Base-by-base conservation (phyloP, 306 rosid genomes). In the Cicer judaicum region DNA sequence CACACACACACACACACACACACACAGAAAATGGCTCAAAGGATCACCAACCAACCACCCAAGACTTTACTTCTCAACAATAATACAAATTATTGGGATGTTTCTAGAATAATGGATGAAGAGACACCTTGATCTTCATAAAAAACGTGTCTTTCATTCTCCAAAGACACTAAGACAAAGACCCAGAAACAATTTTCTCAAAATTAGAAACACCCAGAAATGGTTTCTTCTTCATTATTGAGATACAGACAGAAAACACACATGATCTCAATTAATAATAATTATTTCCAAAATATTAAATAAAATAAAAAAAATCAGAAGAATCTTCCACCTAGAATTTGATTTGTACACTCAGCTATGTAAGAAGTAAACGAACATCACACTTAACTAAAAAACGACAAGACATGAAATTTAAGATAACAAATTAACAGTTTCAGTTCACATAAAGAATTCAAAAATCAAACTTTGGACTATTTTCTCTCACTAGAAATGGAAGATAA, bases 381-480 rank as follows among this genome's bases (percentile, higher is more conserved):
- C 19, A 60, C 3, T 60, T 36, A 6, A 60, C 61, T 66, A 60
- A 73, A 74, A 83, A 39, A 66, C 63, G 79, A 80, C 86, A 48
- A 48, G 63, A 8, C 14, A 57, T 7, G 8, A 21, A 47, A 64
- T 21, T 39, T 29, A 46, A 75, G 16, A 42, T 15, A 39, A 56
- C 55, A 73, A 41, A 18, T 38, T 42, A 0, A 47, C 65, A 39
- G 18, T 44, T 73, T 59, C 43, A 78, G 80, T 46, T 53, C 49
- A 77, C 76, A 72, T 60, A 46, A 70, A 59, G 73, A 62, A 8
- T 89, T 87, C 85, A 86, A 84, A 87, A 81, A 85, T 81, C 81
- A 90, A 89, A 85, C 63, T 79, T 68, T 77, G 72, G 34, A 53
- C 64, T 34, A 7, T 10, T 54, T 46, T 72, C 72, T 68, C 60